A percentile compares a stretch with the other conserved stretches of the same genome.
Conservation (phyloP, 805 yeast genomes). For the Spathaspora passalidarum region DNA sequence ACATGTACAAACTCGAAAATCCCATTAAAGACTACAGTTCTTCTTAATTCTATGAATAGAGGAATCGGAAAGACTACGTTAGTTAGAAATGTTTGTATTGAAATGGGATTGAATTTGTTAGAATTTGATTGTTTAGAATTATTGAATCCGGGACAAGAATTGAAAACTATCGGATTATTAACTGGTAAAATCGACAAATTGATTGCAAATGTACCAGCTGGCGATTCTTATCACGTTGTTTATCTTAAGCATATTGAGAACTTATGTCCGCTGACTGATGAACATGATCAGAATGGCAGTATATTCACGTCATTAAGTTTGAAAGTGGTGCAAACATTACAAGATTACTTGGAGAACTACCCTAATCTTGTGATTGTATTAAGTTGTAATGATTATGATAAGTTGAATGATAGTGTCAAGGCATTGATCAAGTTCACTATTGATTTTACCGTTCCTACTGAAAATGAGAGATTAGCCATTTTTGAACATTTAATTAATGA, state of each 20-base stretch:
- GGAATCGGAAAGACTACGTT: constrained; percentile 78
- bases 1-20: constrained; percentile 41
- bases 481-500: constrained; percentile 48
- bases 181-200: constrained; percentile 73
- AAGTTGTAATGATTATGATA: constrained; percentile 71
- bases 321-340: constrained; percentile 55
- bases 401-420: constrained; percentile 62
- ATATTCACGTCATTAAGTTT: constrained; percentile 44
- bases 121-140: constrained; percentile 70
- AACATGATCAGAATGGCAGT: constrained; percentile 45
- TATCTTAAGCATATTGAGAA: constrained; percentile 73
- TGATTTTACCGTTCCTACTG: constrained; percentile 73
- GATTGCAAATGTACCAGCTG: constrained; percentile 33
- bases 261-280: constrained; percentile 64
- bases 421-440: constrained; percentile 75
- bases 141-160: constrained; percentile 65
- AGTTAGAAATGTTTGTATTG: constrained; percentile 51
- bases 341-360: constrained; percentile 47
- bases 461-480: constrained; percentile 64
- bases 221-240: constrained; percentile 41
- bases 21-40: constrained; percentile 55
- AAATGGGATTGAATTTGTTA: constrained; percentile 62
- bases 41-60: constrained; percentile 66
- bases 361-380: constrained; percentile 49
- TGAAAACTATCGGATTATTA: constrained; percentile 74